phyloP scores from a whole-genome alignment of 75 land plant species.

The Azolla pinnata region DNA sequence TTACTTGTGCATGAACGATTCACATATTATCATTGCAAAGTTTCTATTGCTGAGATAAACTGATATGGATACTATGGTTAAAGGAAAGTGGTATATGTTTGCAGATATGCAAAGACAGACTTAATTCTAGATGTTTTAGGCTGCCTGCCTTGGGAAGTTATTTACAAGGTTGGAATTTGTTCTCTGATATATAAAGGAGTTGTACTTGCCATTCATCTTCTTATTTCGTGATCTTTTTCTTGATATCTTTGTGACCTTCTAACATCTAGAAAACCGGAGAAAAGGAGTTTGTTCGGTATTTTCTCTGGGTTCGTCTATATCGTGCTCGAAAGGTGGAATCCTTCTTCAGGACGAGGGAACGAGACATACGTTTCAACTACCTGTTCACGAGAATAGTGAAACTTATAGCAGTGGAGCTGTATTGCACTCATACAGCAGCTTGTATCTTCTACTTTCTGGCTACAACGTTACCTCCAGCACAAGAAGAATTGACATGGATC shows the following conservation, averaged over 20 bases:
- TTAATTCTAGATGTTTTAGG: constrained; percentile 46
- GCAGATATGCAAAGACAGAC: constrained; percentile 51
- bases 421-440: constrained; percentile 93
- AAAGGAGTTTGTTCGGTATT: constrained; percentile 53
- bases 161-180: constrained; percentile 49
- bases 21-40: no score
- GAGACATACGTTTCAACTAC: constrained; percentile 67
- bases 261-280: constrained; percentile 40
- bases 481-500: constrained; percentile 68
- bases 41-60: no score
- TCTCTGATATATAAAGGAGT: not conserved
- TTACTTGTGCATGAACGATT: no score
- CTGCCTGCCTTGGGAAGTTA: constrained; percentile 68
- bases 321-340: constrained; percentile 42
- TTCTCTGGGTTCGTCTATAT: constrained; percentile 62
- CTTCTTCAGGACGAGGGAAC: constrained; percentile 58
- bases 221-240: no score
- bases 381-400: constrained; percentile 65
- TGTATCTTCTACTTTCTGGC: constrained; percentile 86
- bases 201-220: no score
- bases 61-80: no score
- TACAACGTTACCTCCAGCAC: constrained; percentile 48
- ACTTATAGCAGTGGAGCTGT: constrained; percentile 67
- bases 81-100: not conserved
- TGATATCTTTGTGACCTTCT: not conserved